Conservation (phyloP, 2,329 filamentous ascomycete genomes). For the Sarocladium kiliense region DNA sequence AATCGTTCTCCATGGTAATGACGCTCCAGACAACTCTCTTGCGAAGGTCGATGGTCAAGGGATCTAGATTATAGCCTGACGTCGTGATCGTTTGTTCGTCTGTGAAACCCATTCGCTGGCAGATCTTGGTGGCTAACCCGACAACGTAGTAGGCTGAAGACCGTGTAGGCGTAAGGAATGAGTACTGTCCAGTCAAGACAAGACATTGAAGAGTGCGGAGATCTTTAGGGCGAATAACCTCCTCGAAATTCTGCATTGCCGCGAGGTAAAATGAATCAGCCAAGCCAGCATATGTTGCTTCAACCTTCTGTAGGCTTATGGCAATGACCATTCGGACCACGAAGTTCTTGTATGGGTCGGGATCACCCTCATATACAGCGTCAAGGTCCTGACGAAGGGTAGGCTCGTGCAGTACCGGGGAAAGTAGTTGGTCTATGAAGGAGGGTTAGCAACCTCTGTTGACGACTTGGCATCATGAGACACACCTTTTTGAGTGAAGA, state of each 20-base stretch:
- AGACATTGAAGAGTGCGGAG: constrained; percentile 87
- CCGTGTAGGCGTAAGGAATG: constrained; percentile 82
- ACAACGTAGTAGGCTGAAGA: constrained; percentile 93
- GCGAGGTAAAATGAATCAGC: constrained; percentile 94
- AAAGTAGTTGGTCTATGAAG: constrained; percentile 72
- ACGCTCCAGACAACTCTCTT: constrained; percentile 85
- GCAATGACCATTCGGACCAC: constrained; percentile 87
- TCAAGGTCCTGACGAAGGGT: constrained; percentile 72
- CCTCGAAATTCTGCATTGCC: constrained; percentile 78
- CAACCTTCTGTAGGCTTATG: constrained; percentile 89
- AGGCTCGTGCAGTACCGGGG: constrained; percentile 80
- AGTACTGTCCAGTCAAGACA: constrained; percentile 83
- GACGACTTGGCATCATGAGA: background rate
- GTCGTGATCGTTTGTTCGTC: constrained; percentile 82
- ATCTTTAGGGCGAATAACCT: constrained; percentile 81
- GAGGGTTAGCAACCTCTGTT: constrained; percentile 14
- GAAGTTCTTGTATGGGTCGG: constrained; percentile 81
- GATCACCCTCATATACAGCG: constrained; percentile 71
- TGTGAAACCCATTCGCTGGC: constrained; percentile 80
- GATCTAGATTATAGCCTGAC: constrained; percentile 54
- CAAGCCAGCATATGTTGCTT: constrained; percentile 82
- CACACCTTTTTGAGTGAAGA: constrained; percentile 80
- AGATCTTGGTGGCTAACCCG: constrained; percentile 80
- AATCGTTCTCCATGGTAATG: constrained; percentile 79
- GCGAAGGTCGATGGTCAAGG: constrained; percentile 81